Conservation (phyloP, 2,329 filamentous ascomycete genomes). For the Neofusicoccum laricinum region DNA sequence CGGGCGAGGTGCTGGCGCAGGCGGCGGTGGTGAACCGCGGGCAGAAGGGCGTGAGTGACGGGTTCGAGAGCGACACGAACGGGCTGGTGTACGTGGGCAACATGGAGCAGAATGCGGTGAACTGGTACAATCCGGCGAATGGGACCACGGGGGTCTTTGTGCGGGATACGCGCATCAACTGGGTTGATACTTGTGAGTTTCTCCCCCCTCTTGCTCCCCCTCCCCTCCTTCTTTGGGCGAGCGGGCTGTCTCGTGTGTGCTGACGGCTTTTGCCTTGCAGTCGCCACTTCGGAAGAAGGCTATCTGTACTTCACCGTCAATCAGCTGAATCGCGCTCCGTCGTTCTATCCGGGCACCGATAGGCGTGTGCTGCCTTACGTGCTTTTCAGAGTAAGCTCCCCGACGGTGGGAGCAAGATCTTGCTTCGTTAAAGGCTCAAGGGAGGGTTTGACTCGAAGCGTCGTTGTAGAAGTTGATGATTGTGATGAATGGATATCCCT, state of each 20-base stretch:
- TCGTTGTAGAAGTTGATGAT: too few relatives aligned
- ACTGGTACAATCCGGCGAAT: slow-evolving; percentile 46
- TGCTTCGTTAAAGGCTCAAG: slow-evolving; percentile 16
- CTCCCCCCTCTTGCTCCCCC: slow-evolving; percentile 9
- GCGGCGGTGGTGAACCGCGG: slow-evolving; percentile 42
- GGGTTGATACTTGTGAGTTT: slow-evolving; percentile 47
- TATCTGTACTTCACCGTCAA: slow-evolving; percentile 56
- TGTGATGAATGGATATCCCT: too few relatives aligned
- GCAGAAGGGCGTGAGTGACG: slow-evolving; percentile 51
- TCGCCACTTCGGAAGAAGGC: slow-evolving; percentile 44
- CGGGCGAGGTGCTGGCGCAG: slow-evolving; percentile 45
- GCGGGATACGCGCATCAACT: slow-evolving; percentile 47
- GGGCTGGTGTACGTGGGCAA: slow-evolving; percentile 50
- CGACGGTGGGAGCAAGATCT: slow-evolving; percentile 41
- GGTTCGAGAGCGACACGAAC: slow-evolving; percentile 52
- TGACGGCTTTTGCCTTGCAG: slow-evolving; percentile 15
- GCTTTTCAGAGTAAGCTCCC: slow-evolving; percentile 43
- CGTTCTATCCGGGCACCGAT: slow-evolving; percentile 43
- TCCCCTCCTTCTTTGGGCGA: neutral
- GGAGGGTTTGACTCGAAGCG: too few relatives aligned
- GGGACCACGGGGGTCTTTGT: slow-evolving; percentile 44
- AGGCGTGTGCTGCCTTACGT: slow-evolving; percentile 43
- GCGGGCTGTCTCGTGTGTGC: neutral
- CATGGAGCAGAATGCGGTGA: slow-evolving; percentile 48
- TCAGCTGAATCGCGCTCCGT: slow-evolving; percentile 41